These are phyloP conservation scores for Linnemannia exigua DNA, from an alignment of 192 early-diverging fungal genomes.

Conservation along the genomic window DNA sequence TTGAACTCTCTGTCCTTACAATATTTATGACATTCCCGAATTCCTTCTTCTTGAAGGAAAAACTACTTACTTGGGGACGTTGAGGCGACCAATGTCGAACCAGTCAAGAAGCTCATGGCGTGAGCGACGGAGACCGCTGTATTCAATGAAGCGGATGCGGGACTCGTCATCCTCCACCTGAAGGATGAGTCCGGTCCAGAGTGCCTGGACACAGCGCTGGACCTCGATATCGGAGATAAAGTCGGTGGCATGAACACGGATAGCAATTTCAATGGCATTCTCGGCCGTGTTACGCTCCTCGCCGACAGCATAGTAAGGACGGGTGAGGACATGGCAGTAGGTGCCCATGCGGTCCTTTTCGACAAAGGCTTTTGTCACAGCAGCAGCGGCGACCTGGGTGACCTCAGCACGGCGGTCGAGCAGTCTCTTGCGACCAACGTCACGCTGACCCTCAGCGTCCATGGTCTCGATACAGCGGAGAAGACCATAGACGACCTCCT, in stretches of 20 bases:
- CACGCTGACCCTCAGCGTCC: constrained; percentile 36
- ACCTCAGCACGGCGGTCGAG: constrained; percentile 34
- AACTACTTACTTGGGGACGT: constrained; percentile 51
- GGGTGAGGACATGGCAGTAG: constrained; percentile 53
- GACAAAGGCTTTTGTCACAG: constrained; percentile 45
- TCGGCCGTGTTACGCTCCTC: constrained; percentile 48
- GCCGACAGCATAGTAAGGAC: constrained; percentile 38
- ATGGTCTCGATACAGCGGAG: constrained; percentile 51
- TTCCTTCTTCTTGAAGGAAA: too few species aligned
- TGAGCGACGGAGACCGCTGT: constrained; percentile 41
- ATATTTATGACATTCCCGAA: too few species aligned
- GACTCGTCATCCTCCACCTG: constrained; percentile 51
- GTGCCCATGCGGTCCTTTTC: constrained; percentile 50
- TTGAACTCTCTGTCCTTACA: too few species aligned
- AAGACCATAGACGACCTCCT: constrained; percentile 48
- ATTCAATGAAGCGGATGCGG: constrained; percentile 40
- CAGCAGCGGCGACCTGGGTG: constrained; percentile 41
- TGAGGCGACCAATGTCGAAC: constrained; percentile 53
- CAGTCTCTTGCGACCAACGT: constrained; percentile 47
- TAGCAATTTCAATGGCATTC: constrained; percentile 52
- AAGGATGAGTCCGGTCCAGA: constrained; percentile 56
- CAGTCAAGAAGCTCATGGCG: constrained; percentile 42
- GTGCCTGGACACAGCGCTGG: constrained; percentile 55
- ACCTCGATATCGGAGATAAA: constrained; percentile 54
- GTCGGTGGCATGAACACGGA: constrained; percentile 46